phyloP scores from a whole-genome alignment of 305 asterid genomes.

The Fraxinus sp. region DNA sequence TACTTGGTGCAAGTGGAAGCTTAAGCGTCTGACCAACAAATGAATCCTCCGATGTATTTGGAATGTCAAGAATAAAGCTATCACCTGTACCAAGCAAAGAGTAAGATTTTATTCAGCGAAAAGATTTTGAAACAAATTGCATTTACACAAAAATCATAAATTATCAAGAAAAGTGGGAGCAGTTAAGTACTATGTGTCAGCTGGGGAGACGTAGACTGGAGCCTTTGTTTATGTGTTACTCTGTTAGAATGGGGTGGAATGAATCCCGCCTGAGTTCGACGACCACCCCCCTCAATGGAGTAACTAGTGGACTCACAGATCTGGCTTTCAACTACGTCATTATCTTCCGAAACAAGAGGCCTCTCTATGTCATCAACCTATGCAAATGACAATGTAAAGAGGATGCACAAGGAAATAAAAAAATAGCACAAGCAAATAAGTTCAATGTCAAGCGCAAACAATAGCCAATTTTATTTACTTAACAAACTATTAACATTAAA shows the following conservation, averaged over 20 bases:
- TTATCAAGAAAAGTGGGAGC: slow-evolving; percentile 8
- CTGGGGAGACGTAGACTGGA: slow-evolving; percentile 51
- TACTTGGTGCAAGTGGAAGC: slow-evolving; percentile 48
- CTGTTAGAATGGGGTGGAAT: slow-evolving; percentile 44
- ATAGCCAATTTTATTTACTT: background rate
- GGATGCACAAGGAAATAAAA: slow-evolving; percentile 16
- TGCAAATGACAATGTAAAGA: slow-evolving; percentile 25
- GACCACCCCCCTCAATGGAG: slow-evolving; percentile 43
- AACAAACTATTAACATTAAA: background rate
- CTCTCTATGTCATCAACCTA: slow-evolving; percentile 86
- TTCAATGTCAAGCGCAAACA: background rate
- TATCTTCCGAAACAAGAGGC: slow-evolving; percentile 78
- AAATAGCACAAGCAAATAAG: background rate
- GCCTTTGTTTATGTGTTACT: slow-evolving; percentile 51
- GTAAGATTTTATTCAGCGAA: slow-evolving; percentile 19
- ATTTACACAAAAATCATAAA: slow-evolving; percentile 2
- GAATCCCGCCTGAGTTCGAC: slow-evolving; percentile 43
- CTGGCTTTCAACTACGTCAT: slow-evolving; percentile 42
- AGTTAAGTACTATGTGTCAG: slow-evolving; percentile 56
- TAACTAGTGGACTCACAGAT: slow-evolving; percentile 40
- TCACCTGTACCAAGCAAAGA: slow-evolving; percentile 62
- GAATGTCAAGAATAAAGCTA: slow-evolving; percentile 81
- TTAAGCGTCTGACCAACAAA: slow-evolving; percentile 61
- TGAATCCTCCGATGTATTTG: slow-evolving; percentile 66
- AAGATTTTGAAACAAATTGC: slow-evolving; percentile 16